A percentile compares a stretch with the other conserved stretches of the same genome.
phyloP scores from a whole-genome alignment of 805 yeast species.

The Suhomyces emberorum region DNA sequence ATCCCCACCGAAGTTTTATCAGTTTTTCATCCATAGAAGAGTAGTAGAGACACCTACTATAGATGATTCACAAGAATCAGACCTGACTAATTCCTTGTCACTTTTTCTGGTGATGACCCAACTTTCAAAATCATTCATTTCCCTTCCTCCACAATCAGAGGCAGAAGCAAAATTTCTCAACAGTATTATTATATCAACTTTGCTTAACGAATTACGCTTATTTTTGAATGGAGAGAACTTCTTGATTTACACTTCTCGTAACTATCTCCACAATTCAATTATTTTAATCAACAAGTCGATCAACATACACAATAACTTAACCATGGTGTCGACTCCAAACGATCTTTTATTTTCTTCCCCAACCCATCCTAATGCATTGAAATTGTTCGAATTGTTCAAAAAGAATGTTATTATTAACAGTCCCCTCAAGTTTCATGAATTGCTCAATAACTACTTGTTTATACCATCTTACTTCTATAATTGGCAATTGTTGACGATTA shows the following conservation, averaged over 20 bases:
- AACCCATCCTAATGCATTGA: neutral
- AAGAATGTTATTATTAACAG: constrained; percentile 49
- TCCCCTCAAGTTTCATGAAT: constrained; percentile 49
- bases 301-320: constrained; percentile 8
- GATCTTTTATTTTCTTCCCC: neutral
- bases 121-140: constrained; percentile 22
- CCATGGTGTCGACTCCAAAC: neutral
- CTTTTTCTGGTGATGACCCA: constrained; percentile 20
- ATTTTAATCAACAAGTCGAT: constrained; percentile 48
- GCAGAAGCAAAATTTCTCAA: constrained; percentile 20
- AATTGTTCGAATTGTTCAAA: constrained; percentile 42
- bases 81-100: neutral
- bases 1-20: constrained; percentile 18
- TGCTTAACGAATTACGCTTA: constrained; percentile 33
- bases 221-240: constrained; percentile 17
- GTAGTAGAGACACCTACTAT: constrained; percentile 3
- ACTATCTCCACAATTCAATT: constrained; percentile 50
- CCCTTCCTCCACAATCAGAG: constrained; percentile 5
- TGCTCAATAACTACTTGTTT: constrained; percentile 46
- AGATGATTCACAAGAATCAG: neutral
- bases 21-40: constrained; percentile 13
- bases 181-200: constrained; percentile 27
- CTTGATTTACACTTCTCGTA: constrained; percentile 32
- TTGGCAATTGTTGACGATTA: constrained; percentile 44
- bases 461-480: constrained; percentile 38